Evolutionary conservation across 164 flowering plant species (phyloP).

Genomic region (Liquidambar formosana): DNA sequence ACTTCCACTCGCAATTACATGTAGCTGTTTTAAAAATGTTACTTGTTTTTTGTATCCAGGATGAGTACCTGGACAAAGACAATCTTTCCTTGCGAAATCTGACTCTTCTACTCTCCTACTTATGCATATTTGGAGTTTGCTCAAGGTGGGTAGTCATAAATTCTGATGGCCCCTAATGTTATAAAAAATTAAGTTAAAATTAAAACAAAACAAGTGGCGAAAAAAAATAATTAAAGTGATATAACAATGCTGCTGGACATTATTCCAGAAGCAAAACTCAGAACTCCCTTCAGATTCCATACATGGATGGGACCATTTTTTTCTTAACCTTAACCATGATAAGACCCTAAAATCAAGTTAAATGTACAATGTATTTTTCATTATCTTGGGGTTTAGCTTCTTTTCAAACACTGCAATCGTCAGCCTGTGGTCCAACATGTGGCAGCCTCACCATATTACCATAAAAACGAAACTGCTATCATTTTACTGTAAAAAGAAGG

Average conservation of each 20-base stretch:
- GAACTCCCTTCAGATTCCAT: no score
- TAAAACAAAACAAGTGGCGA: no score
- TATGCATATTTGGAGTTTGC: conserved; percentile 86
- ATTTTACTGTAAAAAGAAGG: no score
- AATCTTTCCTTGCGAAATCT: conserved; percentile 78
- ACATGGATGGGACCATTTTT: no score
- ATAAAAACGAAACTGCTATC: no score
- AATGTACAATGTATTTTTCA: no score
- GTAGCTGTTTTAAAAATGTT: neutral
- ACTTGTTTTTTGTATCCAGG: conserved; percentile 45
- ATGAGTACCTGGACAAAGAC: conserved; percentile 69
- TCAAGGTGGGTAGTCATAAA: conserved; percentile 56
- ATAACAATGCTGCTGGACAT: neutral
- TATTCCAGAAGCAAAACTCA: neutral
- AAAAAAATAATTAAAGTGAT: neutral
- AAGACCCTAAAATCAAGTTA: no score
- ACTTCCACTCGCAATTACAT: neutral
- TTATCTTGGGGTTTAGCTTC: no score
- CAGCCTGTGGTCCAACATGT: no score
- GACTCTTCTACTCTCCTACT: conserved; percentile 74
- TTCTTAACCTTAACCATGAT: no score
- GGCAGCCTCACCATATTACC: no score
- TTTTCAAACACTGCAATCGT: no score
- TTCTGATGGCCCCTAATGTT: neutral
- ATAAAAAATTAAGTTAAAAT: neutral